Conservation (phyloP, 2,329 filamentous ascomycete genomes). For the Cryoendolithus antarcticus region DNA sequence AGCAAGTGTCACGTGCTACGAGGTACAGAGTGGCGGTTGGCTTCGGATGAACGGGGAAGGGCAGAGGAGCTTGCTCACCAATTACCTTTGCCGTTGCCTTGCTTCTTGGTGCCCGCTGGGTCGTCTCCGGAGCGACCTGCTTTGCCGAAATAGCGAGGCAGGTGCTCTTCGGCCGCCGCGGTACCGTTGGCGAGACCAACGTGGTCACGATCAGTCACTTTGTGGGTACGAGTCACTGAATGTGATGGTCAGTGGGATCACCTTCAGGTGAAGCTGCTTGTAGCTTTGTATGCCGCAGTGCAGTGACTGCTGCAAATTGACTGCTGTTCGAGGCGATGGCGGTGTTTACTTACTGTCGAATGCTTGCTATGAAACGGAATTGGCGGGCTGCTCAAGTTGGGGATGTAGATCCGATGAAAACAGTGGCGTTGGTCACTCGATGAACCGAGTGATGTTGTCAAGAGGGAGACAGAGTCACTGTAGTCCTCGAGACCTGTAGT, state of each 20-base stretch:
- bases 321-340: too few species aligned
- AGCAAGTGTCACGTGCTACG: not conserved
- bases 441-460: too few species aligned
- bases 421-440: too few species aligned
- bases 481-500: too few species aligned
- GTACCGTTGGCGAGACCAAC: conserved; percentile 64
- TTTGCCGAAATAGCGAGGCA: conserved; percentile 92
- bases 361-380: too few species aligned
- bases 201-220: conserved; percentile 88
- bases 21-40: conserved; percentile 7
- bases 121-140: conserved; percentile 66
- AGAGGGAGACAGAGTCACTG: too few species aligned
- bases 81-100: conserved; percentile 82
- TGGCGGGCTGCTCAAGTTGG: too few species aligned
- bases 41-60: conserved; percentile 3
- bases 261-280: too few species aligned
- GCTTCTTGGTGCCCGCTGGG: conserved; percentile 94
- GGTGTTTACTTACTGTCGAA: too few species aligned
- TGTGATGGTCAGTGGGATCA: not conserved
- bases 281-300: too few species aligned
- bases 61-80: conserved; percentile 50
- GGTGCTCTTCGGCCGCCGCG: conserved; percentile 54
- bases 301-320: too few species aligned
- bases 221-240: conserved; percentile 96
- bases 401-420: too few species aligned